Conservation (phyloP, 2,329 filamentous ascomycete genomes). For the Aurifilum marmelostoma region DNA sequence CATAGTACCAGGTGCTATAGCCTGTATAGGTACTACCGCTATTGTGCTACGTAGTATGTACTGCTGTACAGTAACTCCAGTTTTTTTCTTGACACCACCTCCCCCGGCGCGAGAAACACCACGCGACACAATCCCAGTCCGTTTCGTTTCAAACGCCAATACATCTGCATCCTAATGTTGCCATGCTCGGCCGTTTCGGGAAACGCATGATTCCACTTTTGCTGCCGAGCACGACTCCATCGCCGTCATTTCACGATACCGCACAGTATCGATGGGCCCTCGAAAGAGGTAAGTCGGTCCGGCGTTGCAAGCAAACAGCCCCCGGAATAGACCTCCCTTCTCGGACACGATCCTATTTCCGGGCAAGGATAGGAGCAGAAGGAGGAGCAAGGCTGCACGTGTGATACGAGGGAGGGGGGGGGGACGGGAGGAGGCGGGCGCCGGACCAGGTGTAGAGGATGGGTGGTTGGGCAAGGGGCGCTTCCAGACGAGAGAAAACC, state of each 20-base stretch:
- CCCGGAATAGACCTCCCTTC: slow-evolving; percentile 14
- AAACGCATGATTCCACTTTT: neutral
- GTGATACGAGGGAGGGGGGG: slow-evolving; percentile 6
- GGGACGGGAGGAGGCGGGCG: neutral
- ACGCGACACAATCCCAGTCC: slow-evolving; percentile 6
- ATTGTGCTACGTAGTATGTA: neutral
- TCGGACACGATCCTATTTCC: slow-evolving; percentile 9
- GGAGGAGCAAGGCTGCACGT: neutral
- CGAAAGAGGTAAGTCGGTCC: slow-evolving; percentile 19
- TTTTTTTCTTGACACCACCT: neutral
- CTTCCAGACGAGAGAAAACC: slow-evolving; percentile 11
- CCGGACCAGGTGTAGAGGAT: neutral
- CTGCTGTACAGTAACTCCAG: neutral
- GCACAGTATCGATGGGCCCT: slow-evolving; percentile 9
- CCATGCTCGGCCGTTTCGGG: slow-evolving; percentile 13
- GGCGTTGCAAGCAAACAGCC: slow-evolving; percentile 3
- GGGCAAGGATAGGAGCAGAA: neutral
- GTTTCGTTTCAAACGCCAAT: slow-evolving; percentile 28
- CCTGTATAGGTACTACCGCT: neutral
- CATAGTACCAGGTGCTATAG: neutral
- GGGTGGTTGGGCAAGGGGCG: slow-evolving; percentile 8
- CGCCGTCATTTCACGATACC: slow-evolving; percentile 1
- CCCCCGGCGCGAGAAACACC: too few relatives aligned
- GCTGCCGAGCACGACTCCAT: slow-evolving; percentile 7
- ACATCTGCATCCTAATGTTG: slow-evolving; percentile 5